phyloP scores from a whole-genome alignment of 768 basidiomycete genomes.

The Trametes sanguinea region DNA sequence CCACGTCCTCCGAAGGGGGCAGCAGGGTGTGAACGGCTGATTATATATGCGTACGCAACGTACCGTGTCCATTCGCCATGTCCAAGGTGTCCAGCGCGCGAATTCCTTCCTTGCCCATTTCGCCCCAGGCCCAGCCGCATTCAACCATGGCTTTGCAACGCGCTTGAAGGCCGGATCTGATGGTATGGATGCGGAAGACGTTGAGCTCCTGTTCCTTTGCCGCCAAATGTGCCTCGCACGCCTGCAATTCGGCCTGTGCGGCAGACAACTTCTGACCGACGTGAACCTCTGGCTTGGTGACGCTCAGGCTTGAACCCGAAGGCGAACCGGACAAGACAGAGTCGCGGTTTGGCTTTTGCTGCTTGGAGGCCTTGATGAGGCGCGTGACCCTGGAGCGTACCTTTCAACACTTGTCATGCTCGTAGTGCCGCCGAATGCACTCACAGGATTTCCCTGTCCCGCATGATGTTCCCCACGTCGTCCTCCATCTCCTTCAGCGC shows the following conservation, averaged over 20 bases:
- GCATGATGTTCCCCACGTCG: slow-evolving; percentile 65
- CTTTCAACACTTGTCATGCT: neutral
- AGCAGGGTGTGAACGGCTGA: neutral
- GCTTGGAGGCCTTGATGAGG: slow-evolving; percentile 76
- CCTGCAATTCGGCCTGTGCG: slow-evolving; percentile 78
- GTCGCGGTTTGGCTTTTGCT: slow-evolving; percentile 44
- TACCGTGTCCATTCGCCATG: slow-evolving; percentile 33
- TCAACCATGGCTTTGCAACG: slow-evolving; percentile 68
- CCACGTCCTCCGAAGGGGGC: slow-evolving; percentile 3
- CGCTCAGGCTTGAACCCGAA: slow-evolving; percentile 48
- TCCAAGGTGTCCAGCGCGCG: slow-evolving; percentile 40
- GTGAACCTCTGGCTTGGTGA: slow-evolving; percentile 32
- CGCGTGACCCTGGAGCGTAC: slow-evolving; percentile 60
- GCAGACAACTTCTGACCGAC: slow-evolving; percentile 51
- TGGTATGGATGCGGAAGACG: slow-evolving; percentile 49
- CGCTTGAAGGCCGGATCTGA: slow-evolving; percentile 61
- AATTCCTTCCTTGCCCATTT: slow-evolving; percentile 66
- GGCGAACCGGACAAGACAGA: slow-evolving; percentile 36
- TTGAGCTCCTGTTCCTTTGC: slow-evolving; percentile 68
- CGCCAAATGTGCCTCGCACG: slow-evolving; percentile 76
- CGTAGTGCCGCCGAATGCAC: slow-evolving; percentile 31
- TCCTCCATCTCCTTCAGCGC: slow-evolving; percentile 69
- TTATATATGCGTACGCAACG: slow-evolving; percentile 14
- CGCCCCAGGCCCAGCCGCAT: slow-evolving; percentile 68
- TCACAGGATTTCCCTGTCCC: slow-evolving; percentile 83